Conservation (phyloP, 2,329 filamentous ascomycete genomes). For the Trichoderma oligosporum region DNA sequence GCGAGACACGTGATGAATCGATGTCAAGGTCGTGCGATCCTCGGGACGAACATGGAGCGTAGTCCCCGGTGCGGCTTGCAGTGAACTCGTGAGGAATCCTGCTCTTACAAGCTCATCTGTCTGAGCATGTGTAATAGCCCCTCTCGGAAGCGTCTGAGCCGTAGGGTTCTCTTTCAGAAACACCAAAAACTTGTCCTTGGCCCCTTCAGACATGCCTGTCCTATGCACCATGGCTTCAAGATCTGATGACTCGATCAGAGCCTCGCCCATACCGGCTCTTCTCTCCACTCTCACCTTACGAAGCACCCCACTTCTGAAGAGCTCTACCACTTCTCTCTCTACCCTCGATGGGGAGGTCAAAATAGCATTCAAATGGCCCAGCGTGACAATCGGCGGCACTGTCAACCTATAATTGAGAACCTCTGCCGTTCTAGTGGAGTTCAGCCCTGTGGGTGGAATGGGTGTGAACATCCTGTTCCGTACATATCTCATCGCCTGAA, state of each 20-base stretch:
- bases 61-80: conserved; percentile 31
- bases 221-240: conserved; percentile 48
- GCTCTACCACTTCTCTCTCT: conserved; percentile 63
- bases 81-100: conserved; percentile 61
- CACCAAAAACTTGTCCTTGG: conserved; percentile 49
- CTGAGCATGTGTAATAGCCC: conserved; percentile 42
- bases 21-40: conserved; percentile 53
- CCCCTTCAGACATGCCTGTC: conserved; percentile 37
- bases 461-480: conserved; percentile 60
- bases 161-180: conserved; percentile 51
- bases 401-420: conserved; percentile 57
- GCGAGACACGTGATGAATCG: conserved; percentile 58
- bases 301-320: conserved; percentile 54
- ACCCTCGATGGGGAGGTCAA: conserved; percentile 59
- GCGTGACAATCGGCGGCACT: conserved; percentile 61
- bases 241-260: conserved; percentile 55
- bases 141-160: conserved; percentile 31
- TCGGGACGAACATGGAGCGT: conserved; percentile 48
- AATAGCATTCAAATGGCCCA: conserved; percentile 63
- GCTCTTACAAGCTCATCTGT: conserved; percentile 57
- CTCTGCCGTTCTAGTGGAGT: conserved; percentile 58
- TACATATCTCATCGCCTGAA: conserved; percentile 62
- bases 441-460: conserved; percentile 62
- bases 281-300: conserved; percentile 61
- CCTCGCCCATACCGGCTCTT: conserved; percentile 60